A percentile compares a stretch with the other conserved stretches of the same genome.
Evolutionary conservation across 116 monocot species (phyloP).

Genomic region (Posidonia oceanica): DNA sequence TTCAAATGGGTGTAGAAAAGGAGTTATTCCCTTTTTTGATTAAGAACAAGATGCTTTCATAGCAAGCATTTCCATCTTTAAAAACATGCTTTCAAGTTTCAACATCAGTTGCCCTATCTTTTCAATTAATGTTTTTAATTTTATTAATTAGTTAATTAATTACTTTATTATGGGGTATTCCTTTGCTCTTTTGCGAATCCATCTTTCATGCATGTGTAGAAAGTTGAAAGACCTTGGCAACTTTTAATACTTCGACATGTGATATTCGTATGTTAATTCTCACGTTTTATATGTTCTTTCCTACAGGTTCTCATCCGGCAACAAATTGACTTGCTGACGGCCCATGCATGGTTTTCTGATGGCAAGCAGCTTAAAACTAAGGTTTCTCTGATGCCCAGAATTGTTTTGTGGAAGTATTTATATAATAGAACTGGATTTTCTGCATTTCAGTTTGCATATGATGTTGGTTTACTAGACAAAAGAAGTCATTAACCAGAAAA

Average conservation of each 20-base stretch:
- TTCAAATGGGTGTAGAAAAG: background rate
- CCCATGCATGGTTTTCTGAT: slow-evolving; percentile 77
- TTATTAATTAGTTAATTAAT: too few relatives aligned
- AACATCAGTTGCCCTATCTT: too few relatives aligned
- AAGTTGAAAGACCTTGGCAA: background rate
- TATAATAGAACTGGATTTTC: background rate
- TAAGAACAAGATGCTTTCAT: background rate
- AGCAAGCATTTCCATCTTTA: background rate
- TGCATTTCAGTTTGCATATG: background rate
- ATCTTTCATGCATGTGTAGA: too few relatives aligned
- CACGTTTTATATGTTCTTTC: background rate
- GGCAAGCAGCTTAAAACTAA: slow-evolving; percentile 70
- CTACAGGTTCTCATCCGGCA: slow-evolving; percentile 52
- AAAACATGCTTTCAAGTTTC: too few relatives aligned
- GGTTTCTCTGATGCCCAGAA: slow-evolving; percentile 17
- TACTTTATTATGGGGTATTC: too few relatives aligned
- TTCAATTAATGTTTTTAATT: background rate
- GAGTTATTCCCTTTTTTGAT: too few relatives aligned
- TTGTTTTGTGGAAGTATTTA: background rate
- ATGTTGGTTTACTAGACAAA: background rate
- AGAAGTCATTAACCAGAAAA: background rate
- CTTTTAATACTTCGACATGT: background rate
- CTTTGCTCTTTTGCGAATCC: too few relatives aligned
- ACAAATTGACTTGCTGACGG: slow-evolving; percentile 71
- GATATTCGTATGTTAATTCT: background rate